Evolutionary conservation across 306 rosid genomes (phyloP).

Genomic region (Medicago truncatula): MtrunA17r5.0-ANR NC_053048.1:31300001-31300500

Average conservation of each 20-base stretch:
- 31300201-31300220: conserved; percentile 58
- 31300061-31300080: conserved; percentile 80
- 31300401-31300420: conserved; percentile 70
- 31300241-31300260: conserved; percentile 62
- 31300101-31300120: conserved; percentile 63
- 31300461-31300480: conserved; percentile 73
- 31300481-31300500: conserved; percentile 78
- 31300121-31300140: conserved; percentile 54
- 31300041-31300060: conserved; percentile 70
- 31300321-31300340: conserved; percentile 63
- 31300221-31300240: conserved; percentile 60
- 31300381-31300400: conserved; percentile 76
- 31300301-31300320: conserved; percentile 63
- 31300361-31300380: conserved; percentile 83
- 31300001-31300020: conserved; percentile 60
- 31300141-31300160: conserved; percentile 73
- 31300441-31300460: conserved; percentile 74
- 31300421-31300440: conserved; percentile 74
- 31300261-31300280: conserved; percentile 76
- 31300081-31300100: conserved; percentile 73
- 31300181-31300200: conserved; percentile 76
- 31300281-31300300: conserved; percentile 66
- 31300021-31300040: conserved; percentile 50
- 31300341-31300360: conserved; percentile 67
- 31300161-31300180: conserved; percentile 65